These are phyloP conservation scores for Aureobasidium sp. DNA, from an alignment of 2,329 filamentous ascomycete species.

Conservation along the genomic window DNA sequence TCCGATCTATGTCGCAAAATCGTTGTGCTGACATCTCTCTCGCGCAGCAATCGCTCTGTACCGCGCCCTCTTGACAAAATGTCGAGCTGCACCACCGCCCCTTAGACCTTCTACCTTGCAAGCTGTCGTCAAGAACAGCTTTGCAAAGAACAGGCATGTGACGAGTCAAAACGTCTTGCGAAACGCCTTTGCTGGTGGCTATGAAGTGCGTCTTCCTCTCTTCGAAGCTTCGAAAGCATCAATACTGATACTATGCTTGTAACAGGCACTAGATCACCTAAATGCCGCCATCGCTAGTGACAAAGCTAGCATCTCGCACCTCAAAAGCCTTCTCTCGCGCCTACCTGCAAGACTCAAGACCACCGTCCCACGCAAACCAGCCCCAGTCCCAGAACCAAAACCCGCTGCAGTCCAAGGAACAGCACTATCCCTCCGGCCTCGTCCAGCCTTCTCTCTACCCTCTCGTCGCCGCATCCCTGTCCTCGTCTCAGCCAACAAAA, in stretches of 20 bases:
- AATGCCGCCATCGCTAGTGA: constrained; percentile 31
- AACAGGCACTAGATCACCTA: constrained; percentile 33
- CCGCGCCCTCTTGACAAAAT: constrained; percentile 50
- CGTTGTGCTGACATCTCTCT: neutral
- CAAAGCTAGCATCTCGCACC: constrained; percentile 18
- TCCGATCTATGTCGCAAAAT: neutral
- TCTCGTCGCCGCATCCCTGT: constrained; percentile 51
- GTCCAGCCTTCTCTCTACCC: constrained; percentile 29
- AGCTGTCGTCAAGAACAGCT: constrained; percentile 52
- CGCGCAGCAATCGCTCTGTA: constrained; percentile 59
- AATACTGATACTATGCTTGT: neutral
- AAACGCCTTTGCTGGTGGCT: constrained; percentile 57
- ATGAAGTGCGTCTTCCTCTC: constrained; percentile 42
- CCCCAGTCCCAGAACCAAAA: constrained; percentile 13
- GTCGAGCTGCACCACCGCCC: constrained; percentile 22
- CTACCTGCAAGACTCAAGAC: constrained; percentile 17
- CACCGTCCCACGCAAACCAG: neutral
- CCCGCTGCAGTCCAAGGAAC: neutral
- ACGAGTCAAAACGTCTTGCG: constrained; percentile 52
- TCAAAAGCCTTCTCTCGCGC: constrained; percentile 18
- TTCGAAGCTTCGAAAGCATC: neutral
- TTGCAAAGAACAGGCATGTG: constrained; percentile 50
- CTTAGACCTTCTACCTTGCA: neutral
- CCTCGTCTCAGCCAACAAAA: constrained; percentile 45
- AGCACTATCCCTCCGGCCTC: constrained; percentile 19